A percentile compares a stretch with the other conserved stretches of the same genome.
Evolutionary conservation across 371 early-diverging fungal species (phyloP).

Genomic region (Zychaea mexicana): DNA sequence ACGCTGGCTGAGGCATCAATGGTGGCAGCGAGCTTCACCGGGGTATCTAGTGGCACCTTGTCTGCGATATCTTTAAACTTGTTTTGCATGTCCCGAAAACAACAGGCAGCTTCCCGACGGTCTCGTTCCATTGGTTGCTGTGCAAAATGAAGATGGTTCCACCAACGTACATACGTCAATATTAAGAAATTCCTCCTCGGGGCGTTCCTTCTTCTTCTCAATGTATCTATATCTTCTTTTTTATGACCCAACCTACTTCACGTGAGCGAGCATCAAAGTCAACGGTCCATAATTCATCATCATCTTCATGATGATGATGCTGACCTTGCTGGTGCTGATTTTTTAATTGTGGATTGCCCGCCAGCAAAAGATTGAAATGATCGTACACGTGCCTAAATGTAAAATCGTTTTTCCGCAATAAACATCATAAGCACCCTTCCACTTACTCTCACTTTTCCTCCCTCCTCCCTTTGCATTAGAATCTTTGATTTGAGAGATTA

Average conservation of each 20-base stretch:
- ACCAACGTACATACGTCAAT: background rate
- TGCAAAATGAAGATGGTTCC: no score
- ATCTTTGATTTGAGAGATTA: background rate
- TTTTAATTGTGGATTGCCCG: slow-evolving; percentile 18
- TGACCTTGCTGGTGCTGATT: no score
- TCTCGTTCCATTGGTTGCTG: slow-evolving; percentile 39
- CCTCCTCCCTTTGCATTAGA: background rate
- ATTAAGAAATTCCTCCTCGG: background rate
- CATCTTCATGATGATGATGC: slow-evolving; percentile 8
- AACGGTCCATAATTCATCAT: slow-evolving; percentile 20
- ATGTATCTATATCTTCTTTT: background rate
- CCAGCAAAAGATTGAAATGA: slow-evolving; percentile 39
- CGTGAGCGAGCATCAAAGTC: slow-evolving; percentile 51
- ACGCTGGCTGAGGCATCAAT: slow-evolving; percentile 38
- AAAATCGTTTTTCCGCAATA: slow-evolving; percentile 13
- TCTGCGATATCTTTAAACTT: slow-evolving; percentile 5
- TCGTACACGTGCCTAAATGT: slow-evolving; percentile 39
- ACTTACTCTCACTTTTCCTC: background rate
- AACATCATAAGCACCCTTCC: no score
- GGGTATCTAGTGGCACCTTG: slow-evolving; percentile 17
- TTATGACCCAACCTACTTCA: slow-evolving; percentile 31
- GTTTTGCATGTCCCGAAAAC: slow-evolving; percentile 21
- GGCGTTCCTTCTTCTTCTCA: background rate
- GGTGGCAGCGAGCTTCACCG: slow-evolving; percentile 32
- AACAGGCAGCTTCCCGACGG: slow-evolving; percentile 37